Conservation (phyloP, 306 rosid species). For the Gillenia trifoliata region DNA sequence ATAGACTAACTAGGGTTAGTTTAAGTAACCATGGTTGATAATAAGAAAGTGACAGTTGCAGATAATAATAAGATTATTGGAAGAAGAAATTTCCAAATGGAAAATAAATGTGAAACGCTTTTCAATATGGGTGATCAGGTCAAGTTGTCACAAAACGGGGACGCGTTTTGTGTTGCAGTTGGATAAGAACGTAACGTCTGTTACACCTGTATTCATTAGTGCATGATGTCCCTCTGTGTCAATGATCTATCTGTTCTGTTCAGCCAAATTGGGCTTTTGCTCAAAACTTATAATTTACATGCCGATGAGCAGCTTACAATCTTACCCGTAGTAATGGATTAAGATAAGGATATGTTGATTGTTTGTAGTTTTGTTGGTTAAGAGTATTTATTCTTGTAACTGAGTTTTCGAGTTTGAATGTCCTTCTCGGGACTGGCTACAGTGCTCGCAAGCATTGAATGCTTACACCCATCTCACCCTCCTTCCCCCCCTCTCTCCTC, state of each 20-base stretch:
- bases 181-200: neutral
- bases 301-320: neutral
- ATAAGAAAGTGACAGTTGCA: neutral
- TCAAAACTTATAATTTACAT: neutral
- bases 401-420: too few relatives aligned
- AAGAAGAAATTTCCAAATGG: neutral
- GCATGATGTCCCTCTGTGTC: too few relatives aligned
- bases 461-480: too few relatives aligned
- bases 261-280: neutral
- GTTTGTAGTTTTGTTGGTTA: too few relatives aligned
- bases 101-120: neutral
- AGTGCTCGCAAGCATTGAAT: too few relatives aligned
- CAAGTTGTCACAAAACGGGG: neutral
- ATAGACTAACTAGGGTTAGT: neutral
- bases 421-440: too few relatives aligned
- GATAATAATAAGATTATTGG: neutral
- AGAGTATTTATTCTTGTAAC: too few relatives aligned
- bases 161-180: neutral
- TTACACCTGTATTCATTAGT: neutral
- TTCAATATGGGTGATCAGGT: neutral
- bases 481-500: too few relatives aligned
- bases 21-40: neutral
- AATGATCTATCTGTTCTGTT: neutral
- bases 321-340: neutral
- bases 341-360: too few relatives aligned